Evolutionary conservation across 2,329 filamentous ascomycete genomes (phyloP), one percentile per base, ranked within the genome.

Genomic region (Sphaerulina musiva): DNA sequence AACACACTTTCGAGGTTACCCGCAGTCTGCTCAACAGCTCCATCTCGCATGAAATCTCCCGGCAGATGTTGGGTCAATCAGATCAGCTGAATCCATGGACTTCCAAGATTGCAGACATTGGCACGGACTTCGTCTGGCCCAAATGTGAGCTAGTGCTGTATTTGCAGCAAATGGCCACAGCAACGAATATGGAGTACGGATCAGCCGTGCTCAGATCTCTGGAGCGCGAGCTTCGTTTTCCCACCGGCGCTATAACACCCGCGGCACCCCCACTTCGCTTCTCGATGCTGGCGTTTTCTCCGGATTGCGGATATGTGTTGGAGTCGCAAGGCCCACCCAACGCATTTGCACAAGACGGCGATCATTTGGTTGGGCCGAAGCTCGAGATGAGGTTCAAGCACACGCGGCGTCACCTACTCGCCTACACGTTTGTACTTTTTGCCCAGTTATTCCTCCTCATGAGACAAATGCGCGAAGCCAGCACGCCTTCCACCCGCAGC

Each of bases 71-170:
- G 62, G 80, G 86, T 64, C 75, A 80, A 14, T 77, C 75, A 31
- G 67, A 69, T 1, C 53, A 68, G 2, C 70, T 70, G 59, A 84
- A 87, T 64, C 88, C 90, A 0, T 96, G 89, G 89, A 81, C 83
- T 2, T 87, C 88, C 2, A 81, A 82, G 51, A 73, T 83, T 2
- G 81, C 86, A 57, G 81, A 77, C 5, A 63, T 61, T 20, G 84
- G 34, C 12, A 38, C 34, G 12, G 34, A 86, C 57, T 73, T 78
- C 9, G 73, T 78, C 11, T 78, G 79, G 55, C 89, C 89, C 0
- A 86, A 88, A 62, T 98, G 93, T 76, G 93, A 98, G 70, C 89
- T 89, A 66, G 75, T 98, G 47, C 74, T 95, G 51, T 97, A 91
- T 69, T 75, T 92, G 31, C 93, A 97, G 68, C 78, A 92, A 40